Base-by-base conservation (phyloP, 2,329 filamentous ascomycete genomes). In the Aspergillus texensis region DNA sequence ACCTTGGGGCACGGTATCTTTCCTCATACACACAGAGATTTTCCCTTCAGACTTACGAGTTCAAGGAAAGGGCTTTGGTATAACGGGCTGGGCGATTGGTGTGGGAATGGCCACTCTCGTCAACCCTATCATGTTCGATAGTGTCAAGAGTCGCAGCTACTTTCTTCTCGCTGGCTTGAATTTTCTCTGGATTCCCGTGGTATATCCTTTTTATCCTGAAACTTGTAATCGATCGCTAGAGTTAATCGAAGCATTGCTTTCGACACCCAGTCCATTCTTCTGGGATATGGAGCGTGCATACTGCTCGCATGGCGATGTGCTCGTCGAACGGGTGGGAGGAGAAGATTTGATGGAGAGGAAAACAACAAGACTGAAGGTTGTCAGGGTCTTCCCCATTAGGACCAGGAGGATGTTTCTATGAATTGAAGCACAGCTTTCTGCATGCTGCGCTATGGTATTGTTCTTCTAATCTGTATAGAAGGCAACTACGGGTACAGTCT, bases 61-160 rank as follows among this genome's bases (percentile, higher is more conserved):
- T n/a, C 83, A 87, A 70, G 86, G 85, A 9, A 85, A 87, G 69
- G 84, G 84, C 9, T 86, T 88, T 66, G 83, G 83, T 21, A 86
- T 88, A 63, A 83, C 84, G 2, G 85, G 85, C 1, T 88, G 86
- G 85, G 85, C 86, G 21, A 80, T 86, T 62, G 86, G 85, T 43
- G 82, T 84, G 10, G 85, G 85, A 41, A 82, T 83, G 81, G 86
- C 84, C 1, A 79, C 79, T 2, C 76, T 86, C 54, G 80, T 86
- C 64, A 86, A 76, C 52, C 74, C 74, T 75, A 82, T 86, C 70
- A 83, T 86, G 79, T 83, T 86, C 63, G 74, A 69, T 48, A 73
- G 73, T n/a, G 67, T 85, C 26, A 75, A 71, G 65, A 82, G 78
- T 65, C 77, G 80, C 10, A 85, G 82, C 0, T 86, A 85, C 67